A percentile compares a stretch with the other conserved stretches of the same genome.
Conservation (phyloP, 345 rosid genomes). For the Citrus cavaleriei region DNA sequence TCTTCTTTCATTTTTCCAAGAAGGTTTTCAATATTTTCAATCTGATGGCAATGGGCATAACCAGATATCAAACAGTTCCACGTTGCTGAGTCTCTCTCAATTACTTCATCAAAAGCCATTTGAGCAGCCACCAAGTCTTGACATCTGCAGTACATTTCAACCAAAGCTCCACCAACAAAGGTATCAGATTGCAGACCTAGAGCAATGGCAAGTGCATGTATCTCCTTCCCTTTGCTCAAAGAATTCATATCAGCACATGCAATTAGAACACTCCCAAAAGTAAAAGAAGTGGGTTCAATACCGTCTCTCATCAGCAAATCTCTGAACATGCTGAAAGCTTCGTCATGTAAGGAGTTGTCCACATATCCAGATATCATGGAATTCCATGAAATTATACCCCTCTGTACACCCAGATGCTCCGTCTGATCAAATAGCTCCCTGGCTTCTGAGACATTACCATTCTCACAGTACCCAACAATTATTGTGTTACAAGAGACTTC, state of each 20-base stretch:
- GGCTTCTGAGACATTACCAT: slow-evolving; percentile 44
- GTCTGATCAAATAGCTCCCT: slow-evolving; percentile 38
- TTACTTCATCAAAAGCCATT: slow-evolving; percentile 43
- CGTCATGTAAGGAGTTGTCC: slow-evolving; percentile 34
- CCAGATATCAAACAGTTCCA: slow-evolving; percentile 62
- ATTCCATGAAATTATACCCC: slow-evolving; percentile 54
- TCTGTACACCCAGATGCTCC: slow-evolving; percentile 37
- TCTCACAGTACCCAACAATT: slow-evolving; percentile 58
- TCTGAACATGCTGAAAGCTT: slow-evolving; percentile 40
- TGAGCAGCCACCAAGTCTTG: slow-evolving; percentile 29
- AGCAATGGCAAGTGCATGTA: slow-evolving; percentile 43
- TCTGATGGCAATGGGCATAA: slow-evolving; percentile 44
- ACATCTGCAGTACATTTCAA: slow-evolving; percentile 54
- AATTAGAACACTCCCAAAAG: slow-evolving; percentile 55
- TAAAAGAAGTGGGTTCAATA: slow-evolving; percentile 45
- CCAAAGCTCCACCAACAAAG: slow-evolving; percentile 59
- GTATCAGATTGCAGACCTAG: slow-evolving; percentile 47
- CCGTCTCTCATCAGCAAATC: slow-evolving; percentile 35
- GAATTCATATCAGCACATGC: slow-evolving; percentile 50
- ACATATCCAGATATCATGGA: slow-evolving; percentile 59
- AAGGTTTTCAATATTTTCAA: slow-evolving; percentile 25
- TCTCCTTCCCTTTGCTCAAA: slow-evolving; percentile 37
- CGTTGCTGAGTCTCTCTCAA: slow-evolving; percentile 32
- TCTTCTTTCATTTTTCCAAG: slow-evolving; percentile 41
- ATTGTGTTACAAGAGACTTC: slow-evolving; percentile 52